A percentile compares a stretch with the other conserved stretches of the same genome.
These are phyloP conservation scores for Claviceps africana DNA, from an alignment of 2,329 filamentous ascomycete genomes.

Conservation along the genomic window DNA sequence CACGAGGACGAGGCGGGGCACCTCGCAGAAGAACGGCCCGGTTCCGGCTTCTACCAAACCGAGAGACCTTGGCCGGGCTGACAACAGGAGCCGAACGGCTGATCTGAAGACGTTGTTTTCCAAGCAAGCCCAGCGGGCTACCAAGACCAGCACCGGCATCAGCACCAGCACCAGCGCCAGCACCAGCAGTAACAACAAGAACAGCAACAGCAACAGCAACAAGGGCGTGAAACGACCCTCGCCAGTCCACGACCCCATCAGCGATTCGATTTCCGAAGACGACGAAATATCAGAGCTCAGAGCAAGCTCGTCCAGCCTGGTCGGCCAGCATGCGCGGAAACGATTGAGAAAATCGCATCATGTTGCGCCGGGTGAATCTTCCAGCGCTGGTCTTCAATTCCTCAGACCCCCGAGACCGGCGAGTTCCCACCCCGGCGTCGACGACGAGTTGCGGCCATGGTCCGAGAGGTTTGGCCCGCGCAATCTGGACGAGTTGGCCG, in stretches of 20 bases:
- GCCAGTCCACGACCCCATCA: slow-evolving; percentile 34
- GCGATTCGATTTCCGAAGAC: slow-evolving; percentile 46
- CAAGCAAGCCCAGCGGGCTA: slow-evolving; percentile 40
- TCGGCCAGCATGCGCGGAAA: slow-evolving; percentile 42
- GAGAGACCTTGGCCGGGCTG: slow-evolving; percentile 23
- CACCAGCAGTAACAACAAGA: slow-evolving; percentile 4
- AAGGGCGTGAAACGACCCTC: slow-evolving; percentile 15
- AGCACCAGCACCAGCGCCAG: too few relatives aligned
- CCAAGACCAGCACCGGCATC: slow-evolving; percentile 17
- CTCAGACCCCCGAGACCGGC: slow-evolving; percentile 27
- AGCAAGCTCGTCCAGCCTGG: slow-evolving; percentile 36
- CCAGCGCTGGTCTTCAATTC: slow-evolving; percentile 36
- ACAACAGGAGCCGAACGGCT: slow-evolving; percentile 39
- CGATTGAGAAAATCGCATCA: slow-evolving; percentile 28
- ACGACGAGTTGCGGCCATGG: slow-evolving; percentile 62
- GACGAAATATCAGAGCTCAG: slow-evolving; percentile 40
- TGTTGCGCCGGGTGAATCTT: slow-evolving; percentile 9
- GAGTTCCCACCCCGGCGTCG: slow-evolving; percentile 12
- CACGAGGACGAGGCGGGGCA: slow-evolving; percentile 9
- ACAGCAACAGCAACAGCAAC: neutral
- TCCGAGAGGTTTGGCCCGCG: slow-evolving; percentile 68
- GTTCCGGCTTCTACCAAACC: slow-evolving; percentile 26
- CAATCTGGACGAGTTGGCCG: slow-evolving; percentile 70
- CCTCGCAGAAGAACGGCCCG: slow-evolving; percentile 13
- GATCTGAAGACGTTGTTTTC: slow-evolving; percentile 48